Conservation (phyloP, 106 monocot species). For the Allium cepa region DNA sequence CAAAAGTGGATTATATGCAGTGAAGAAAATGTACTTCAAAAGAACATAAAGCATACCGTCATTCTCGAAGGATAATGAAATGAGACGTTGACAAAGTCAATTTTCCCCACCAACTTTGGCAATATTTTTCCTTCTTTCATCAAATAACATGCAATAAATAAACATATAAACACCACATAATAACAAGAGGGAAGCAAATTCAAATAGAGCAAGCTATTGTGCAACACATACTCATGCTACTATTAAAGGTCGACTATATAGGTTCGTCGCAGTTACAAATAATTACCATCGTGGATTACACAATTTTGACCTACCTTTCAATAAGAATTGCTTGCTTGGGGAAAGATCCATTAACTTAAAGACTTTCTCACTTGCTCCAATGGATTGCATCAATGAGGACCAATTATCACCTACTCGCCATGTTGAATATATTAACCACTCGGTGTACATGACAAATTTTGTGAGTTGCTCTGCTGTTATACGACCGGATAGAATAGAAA, state of each 20-base stretch:
- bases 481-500: conserved; percentile 72
- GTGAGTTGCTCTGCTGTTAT: conserved; percentile 91
- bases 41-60: conserved; percentile 30
- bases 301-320: conserved; percentile 38
- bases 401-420: conserved; percentile 95
- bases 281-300: background rate
- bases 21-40: too few relatives aligned
- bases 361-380: conserved; percentile 97
- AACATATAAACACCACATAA: background rate
- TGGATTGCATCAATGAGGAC: conserved; percentile 87
- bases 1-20: too few relatives aligned
- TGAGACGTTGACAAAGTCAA: conserved; percentile 71
- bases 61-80: conserved; percentile 82
- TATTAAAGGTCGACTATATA: too few relatives aligned
- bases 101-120: conserved; percentile 53
- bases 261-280: too few relatives aligned
- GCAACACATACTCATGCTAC: too few relatives aligned
- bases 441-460: conserved; percentile 84
- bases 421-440: conserved; percentile 89
- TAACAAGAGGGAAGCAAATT: background rate
- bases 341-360: conserved; percentile 79
- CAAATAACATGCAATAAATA: background rate
- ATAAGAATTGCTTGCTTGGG: conserved; percentile 52
- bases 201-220: background rate
- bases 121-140: conserved; percentile 39